A percentile compares a stretch with the other conserved stretches of the same genome.
Conservation (phyloP, 352 stramenopile genomes). For the Thalassiosira exigua region DNA sequence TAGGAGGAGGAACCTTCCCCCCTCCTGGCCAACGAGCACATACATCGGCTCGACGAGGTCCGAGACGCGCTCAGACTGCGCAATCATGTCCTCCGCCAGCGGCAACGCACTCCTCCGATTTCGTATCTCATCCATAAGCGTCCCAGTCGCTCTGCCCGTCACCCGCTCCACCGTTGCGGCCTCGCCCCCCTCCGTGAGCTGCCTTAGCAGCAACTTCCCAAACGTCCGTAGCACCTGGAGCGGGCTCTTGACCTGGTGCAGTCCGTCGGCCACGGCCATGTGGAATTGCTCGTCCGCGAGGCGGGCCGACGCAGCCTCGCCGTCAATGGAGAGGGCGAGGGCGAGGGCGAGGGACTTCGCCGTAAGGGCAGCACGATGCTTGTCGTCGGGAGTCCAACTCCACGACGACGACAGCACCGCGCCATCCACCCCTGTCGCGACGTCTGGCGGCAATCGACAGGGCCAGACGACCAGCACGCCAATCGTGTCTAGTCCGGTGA, state of each 20-base stretch:
- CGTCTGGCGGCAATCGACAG: background rate
- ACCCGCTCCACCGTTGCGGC: no score
- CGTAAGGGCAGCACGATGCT: slow-evolving; percentile 67
- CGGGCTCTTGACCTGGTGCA: slow-evolving; percentile 85
- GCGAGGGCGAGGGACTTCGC: slow-evolving; percentile 77
- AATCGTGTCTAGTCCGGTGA: slow-evolving; percentile 78
- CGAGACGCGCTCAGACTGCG: slow-evolving; percentile 80
- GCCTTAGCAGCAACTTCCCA: slow-evolving; percentile 77
- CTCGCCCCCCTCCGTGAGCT: slow-evolving; percentile 54
- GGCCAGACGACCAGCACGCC: slow-evolving; percentile 78
- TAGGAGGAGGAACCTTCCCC: slow-evolving; percentile 15
- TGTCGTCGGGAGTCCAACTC: slow-evolving; percentile 74
- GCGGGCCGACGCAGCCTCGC: slow-evolving; percentile 60
- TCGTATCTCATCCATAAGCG: slow-evolving; percentile 1
- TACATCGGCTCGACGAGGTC: slow-evolving; percentile 81
- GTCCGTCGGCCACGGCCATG: slow-evolving; percentile 70
- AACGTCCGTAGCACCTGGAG: slow-evolving; percentile 82
- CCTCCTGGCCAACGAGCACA: slow-evolving; percentile 61
- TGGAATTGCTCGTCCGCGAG: slow-evolving; percentile 65
- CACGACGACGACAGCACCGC: background rate
- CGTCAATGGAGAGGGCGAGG: slow-evolving; percentile 80
- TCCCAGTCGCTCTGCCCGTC: background rate
- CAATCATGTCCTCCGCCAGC: slow-evolving; percentile 74
- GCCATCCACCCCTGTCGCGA: background rate
- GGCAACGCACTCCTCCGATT: slow-evolving; percentile 59